A percentile compares a stretch with the other conserved stretches of the same genome.
These are phyloP conservation scores for Penicillium flavigenum DNA, from an alignment of 495 filamentous ascomycete genomes.

Conservation along the genomic window DNA sequence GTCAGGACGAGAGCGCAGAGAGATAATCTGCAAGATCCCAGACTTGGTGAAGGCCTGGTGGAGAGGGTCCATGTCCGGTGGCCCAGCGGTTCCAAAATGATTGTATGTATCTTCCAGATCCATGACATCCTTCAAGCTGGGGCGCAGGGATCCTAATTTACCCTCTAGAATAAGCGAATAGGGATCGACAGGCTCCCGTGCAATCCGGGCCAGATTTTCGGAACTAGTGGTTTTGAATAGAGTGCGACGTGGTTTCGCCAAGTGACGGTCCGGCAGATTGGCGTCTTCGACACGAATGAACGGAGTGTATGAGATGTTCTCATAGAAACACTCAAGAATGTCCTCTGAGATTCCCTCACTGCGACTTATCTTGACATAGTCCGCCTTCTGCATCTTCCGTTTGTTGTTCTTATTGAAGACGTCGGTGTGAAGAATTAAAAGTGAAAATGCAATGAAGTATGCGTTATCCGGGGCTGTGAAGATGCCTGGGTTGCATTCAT, in stretches of 20 bases:
- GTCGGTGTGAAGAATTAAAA: conserved; percentile 94
- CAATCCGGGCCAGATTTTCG: conserved; percentile 64
- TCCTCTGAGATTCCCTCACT: conserved; percentile 89
- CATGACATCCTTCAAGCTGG: conserved; percentile 87
- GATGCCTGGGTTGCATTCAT: conserved; percentile 97
- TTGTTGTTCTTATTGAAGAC: conserved; percentile 99
- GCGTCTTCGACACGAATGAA: conserved; percentile 97
- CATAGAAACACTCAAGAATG: conserved; percentile 93
- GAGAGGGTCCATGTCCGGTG: conserved; percentile 71
- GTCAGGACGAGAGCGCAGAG: conserved; percentile 85
- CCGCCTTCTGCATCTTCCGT: conserved; percentile 94
- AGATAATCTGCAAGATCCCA: conserved; percentile 90
- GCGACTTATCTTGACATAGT: conserved; percentile 92
- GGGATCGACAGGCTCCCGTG: conserved; percentile 87
- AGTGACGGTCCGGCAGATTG: conserved; percentile 73
- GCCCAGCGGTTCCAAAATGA: conserved; percentile 73
- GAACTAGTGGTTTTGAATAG: conserved; percentile 67
- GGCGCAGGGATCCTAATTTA: conserved; percentile 76
- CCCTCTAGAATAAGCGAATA: conserved; percentile 91
- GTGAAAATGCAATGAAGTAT: conserved; percentile 95
- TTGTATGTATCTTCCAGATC: conserved; percentile 87
- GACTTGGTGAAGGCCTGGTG: conserved; percentile 88
- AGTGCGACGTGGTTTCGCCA: conserved; percentile 68
- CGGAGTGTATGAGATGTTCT: conserved; percentile 96
- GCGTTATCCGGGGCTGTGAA: conserved; percentile 85